Conservation (phyloP, 169 alveolate species). For the Cryptosporidium muris region DNA sequence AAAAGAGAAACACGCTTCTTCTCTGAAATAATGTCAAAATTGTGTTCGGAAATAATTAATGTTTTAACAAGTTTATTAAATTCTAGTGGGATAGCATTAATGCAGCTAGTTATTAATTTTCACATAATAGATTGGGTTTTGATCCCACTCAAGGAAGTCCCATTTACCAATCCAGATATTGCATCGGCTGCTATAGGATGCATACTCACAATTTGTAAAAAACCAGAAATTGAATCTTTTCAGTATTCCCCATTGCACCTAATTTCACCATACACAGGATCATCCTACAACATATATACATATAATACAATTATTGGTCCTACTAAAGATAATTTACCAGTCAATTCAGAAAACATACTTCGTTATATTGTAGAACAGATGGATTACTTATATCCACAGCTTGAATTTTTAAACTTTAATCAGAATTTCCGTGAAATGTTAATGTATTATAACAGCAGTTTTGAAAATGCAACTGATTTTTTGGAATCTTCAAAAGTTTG, state of each 20-base stretch:
- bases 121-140: slow-evolving; percentile 62
- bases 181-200: slow-evolving; percentile 35
- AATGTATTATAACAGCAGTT: slow-evolving; percentile 17
- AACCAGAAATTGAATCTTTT: slow-evolving; percentile 31
- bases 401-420: slow-evolving; percentile 48
- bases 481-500: neutral
- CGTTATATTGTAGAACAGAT: slow-evolving; percentile 47
- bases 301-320: slow-evolving; percentile 13
- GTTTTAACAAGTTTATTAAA: slow-evolving; percentile 23
- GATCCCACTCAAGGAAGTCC: slow-evolving; percentile 58
- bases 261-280: slow-evolving; percentile 21
- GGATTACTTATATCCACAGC: slow-evolving; percentile 43
- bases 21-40: slow-evolving; percentile 28
- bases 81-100: slow-evolving; percentile 22
- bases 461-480: slow-evolving; percentile 18
- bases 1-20: slow-evolving; percentile 20
- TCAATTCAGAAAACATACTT: slow-evolving; percentile 36
- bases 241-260: slow-evolving; percentile 21
- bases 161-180: slow-evolving; percentile 62
- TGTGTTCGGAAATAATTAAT: slow-evolving; percentile 57
- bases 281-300: slow-evolving; percentile 22
- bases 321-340: neutral
- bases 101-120: slow-evolving; percentile 62
- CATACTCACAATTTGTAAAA: slow-evolving; percentile 26
- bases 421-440: slow-evolving; percentile 51